These are phyloP conservation scores for Fusarium sp. DNA, from an alignment of 2,329 filamentous ascomycete species.

Conservation along the genomic window DNA sequence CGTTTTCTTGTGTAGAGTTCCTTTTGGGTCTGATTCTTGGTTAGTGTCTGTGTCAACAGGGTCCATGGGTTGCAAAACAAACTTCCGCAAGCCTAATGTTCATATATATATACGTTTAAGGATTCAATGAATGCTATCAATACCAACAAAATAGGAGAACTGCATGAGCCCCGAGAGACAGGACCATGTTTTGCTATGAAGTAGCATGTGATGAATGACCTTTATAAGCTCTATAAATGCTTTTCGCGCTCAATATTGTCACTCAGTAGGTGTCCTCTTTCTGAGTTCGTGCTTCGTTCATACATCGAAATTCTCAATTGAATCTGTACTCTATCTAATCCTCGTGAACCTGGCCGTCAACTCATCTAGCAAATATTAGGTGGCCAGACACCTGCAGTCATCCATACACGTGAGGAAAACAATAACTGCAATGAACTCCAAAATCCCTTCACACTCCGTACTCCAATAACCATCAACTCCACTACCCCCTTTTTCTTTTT, in stretches of 20 bases:
- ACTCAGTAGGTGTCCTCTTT: not conserved
- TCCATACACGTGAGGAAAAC: conserved; percentile 10
- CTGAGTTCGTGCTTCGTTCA: not conserved
- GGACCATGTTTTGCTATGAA: not conserved
- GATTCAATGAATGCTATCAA: conserved; percentile 14
- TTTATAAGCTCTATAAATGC: not conserved
- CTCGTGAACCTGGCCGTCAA: conserved; percentile 7
- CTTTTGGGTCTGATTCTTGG: conserved; percentile 18
- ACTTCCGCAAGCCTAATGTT: conserved; percentile 1
- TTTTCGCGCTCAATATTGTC: not conserved
- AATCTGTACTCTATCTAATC: conserved; percentile 34
- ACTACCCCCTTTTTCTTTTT: conserved; percentile 13
- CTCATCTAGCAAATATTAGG: conserved; percentile 36
- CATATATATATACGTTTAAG: conserved; percentile 22
- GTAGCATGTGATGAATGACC: not conserved
- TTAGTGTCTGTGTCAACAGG: conserved; percentile 10
- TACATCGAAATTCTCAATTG: conserved; percentile 16
- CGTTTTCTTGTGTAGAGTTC: conserved; percentile 37
- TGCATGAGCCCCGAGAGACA: not conserved
- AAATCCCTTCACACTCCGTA: conserved; percentile 19
- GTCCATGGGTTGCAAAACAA: conserved; percentile 4
- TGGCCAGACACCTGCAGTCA: conserved; percentile 9
- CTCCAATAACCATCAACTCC: conserved; percentile 36
- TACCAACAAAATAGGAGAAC: not conserved
- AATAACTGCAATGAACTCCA: conserved; percentile 32